Percentiles rank a stretch among this genome's conserved stretches.
These are phyloP conservation scores for Fusarium vanettenii DNA, from an alignment of 2,329 filamentous ascomycete genomes.

Conservation along the genomic window DNA sequence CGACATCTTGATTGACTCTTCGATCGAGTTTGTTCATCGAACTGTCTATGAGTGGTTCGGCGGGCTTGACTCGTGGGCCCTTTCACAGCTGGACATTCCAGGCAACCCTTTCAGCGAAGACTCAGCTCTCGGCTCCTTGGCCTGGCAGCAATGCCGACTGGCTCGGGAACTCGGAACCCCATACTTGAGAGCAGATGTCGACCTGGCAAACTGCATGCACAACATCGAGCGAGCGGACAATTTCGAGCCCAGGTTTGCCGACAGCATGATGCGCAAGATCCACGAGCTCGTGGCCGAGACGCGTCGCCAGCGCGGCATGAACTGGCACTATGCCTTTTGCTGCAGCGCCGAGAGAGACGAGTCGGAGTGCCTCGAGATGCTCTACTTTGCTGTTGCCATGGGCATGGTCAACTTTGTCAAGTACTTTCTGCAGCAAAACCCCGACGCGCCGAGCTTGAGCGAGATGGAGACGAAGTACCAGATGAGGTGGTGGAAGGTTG, in stretches of 20 bases:
- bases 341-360: not conserved
- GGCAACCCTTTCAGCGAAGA: not conserved
- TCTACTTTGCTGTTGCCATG: not conserved
- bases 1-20: not conserved
- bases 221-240: too few relatives aligned
- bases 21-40: not conserved
- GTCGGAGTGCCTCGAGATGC: not conserved
- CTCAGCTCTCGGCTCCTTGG: not conserved
- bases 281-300: not conserved
- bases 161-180: not conserved
- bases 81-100: not conserved
- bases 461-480: not conserved
- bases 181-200: not conserved
- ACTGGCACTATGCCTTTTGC: not conserved
- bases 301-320: not conserved
- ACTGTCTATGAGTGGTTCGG: not conserved
- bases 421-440: not conserved
- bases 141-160: not conserved
- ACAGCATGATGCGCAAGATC: not conserved
- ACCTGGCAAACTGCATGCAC: not conserved
- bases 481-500: not conserved
- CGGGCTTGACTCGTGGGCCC: not conserved
- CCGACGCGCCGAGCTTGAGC: not conserved
- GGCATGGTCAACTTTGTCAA: not conserved
- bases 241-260: not conserved